These are phyloP conservation scores for Blastomyces parvus DNA, from an alignment of 2,329 filamentous ascomycete genomes.

Conservation along the genomic window DNA sequence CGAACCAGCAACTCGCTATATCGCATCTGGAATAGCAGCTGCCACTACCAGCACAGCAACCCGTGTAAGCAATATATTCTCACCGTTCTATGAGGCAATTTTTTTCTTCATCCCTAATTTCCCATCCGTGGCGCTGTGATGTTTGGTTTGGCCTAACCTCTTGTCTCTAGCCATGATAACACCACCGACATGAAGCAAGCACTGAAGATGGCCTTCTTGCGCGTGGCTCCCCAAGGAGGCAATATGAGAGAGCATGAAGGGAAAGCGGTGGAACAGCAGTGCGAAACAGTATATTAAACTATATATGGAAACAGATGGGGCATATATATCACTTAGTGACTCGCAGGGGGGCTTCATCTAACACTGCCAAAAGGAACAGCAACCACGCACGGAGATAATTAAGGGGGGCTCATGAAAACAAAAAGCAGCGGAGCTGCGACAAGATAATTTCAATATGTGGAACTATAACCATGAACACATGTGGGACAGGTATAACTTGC, in stretches of 20 bases:
- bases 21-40: background rate
- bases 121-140: background rate
- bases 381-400: background rate
- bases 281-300: too few species aligned
- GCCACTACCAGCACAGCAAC: background rate
- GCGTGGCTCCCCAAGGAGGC: background rate
- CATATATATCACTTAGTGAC: too few species aligned
- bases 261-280: too few species aligned
- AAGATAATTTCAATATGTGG: background rate
- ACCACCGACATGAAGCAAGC: background rate
- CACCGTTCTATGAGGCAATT: background rate
- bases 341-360: too few species aligned
- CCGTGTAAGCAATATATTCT: background rate
- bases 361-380: too few species aligned
- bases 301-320: too few species aligned
- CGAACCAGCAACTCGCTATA: background rate
- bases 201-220: background rate
- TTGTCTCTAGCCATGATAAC: background rate
- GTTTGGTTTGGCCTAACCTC: background rate
- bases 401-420: background rate
- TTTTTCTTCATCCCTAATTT: background rate
- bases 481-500: background rate
- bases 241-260: too few species aligned
- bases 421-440: background rate
- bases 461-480: background rate